Base-by-base conservation (phyloP, 2,329 filamentous ascomycete species). In the Thelonectria blattea region DNA sequence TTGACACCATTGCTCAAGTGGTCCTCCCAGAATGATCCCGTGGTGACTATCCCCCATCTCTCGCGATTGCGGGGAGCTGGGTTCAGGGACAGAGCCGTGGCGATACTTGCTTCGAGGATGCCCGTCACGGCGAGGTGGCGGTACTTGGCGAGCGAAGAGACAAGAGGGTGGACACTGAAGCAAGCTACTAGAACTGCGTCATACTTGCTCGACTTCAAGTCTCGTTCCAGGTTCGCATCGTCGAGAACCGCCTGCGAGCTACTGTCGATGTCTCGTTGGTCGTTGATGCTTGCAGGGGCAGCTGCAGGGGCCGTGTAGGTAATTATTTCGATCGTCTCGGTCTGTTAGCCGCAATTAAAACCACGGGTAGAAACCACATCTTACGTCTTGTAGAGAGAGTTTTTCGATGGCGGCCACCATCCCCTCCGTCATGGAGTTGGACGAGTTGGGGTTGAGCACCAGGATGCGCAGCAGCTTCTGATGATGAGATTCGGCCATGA, bases 151-250 rank as follows among this genome's bases (percentile, higher is more conserved):
- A 96, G 78, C 50, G 82, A 75, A 0, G 80, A 74, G 0, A 96
- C 91, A 0, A 97, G 83, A 0, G 90, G 88, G 71, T 97, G 93
- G 1, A 90, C 87, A 61, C 91, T 95, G 79, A 92, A 98, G 78
- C 94, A 97, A 18, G 93, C 93, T 2, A 97, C 84, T 1, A 97
- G 83, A 63, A 96, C 88, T n/a, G 84, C 92, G 71, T 95, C 88
- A 74, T 91, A 87, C 27, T 76, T 68, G 2, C 74, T 60, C 0
- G 84, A 72, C 1, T 76, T 61, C 62, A 71, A 46, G 14, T 78
- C 61, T 43, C 69, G 37, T 6, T 62, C 56, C 1, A 79, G 72
- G 24, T 78, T 72, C 6, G 91, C 72, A 60, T 86, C 80, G 1
- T 80, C 77, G 15, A 89, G 78, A 52, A 91, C 91, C 58, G 86